A percentile compares a stretch with the other conserved stretches of the same genome.
Evolutionary conservation across 768 basidiomycete genomes (phyloP).

Genomic region (Pulveroboletus ravenelii): DNA sequence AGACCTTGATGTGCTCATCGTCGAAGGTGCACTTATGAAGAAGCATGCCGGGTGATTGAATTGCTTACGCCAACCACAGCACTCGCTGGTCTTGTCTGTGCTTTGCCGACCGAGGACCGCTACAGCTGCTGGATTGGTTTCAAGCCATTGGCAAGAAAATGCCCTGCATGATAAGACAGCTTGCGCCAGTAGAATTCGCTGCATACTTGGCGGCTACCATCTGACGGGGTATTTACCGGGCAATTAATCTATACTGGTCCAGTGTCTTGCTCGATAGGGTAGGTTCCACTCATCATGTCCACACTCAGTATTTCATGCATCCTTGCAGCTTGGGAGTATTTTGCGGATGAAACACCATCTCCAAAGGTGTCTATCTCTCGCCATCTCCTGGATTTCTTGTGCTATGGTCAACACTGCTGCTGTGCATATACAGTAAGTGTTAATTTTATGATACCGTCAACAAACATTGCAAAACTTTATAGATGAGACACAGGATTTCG

Average conservation of each 20-base stretch:
- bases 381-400: slow-evolving; percentile 27
- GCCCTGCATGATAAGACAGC: not conserved
- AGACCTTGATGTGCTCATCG: too few relatives aligned
- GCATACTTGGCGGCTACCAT: slow-evolving; percentile 26
- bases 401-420: slow-evolving; percentile 21
- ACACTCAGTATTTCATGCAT: not conserved
- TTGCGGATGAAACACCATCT: not conserved
- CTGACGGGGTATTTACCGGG: slow-evolving; percentile 31
- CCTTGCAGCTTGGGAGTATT: slow-evolving; percentile 11
- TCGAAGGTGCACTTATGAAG: too few relatives aligned
- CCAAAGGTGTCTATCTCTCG: slow-evolving; percentile 12
- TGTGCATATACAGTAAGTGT: slow-evolving; percentile 19
- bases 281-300: not conserved
- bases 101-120: too few relatives aligned
- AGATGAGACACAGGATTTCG: too few relatives aligned
- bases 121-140: too few relatives aligned
- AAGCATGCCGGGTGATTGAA: too few relatives aligned
- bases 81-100: too few relatives aligned
- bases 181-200: slow-evolving; percentile 13
- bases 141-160: too few relatives aligned
- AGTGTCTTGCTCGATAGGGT: slow-evolving; percentile 29
- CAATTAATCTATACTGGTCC: slow-evolving; percentile 34
- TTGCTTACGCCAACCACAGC: too few relatives aligned
- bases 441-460: too few relatives aligned
- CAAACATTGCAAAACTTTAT: too few relatives aligned